Evolutionary conservation across 495 filamentous ascomycete genomes (phyloP).

Genomic region (Penicillium malachiteum): DNA sequence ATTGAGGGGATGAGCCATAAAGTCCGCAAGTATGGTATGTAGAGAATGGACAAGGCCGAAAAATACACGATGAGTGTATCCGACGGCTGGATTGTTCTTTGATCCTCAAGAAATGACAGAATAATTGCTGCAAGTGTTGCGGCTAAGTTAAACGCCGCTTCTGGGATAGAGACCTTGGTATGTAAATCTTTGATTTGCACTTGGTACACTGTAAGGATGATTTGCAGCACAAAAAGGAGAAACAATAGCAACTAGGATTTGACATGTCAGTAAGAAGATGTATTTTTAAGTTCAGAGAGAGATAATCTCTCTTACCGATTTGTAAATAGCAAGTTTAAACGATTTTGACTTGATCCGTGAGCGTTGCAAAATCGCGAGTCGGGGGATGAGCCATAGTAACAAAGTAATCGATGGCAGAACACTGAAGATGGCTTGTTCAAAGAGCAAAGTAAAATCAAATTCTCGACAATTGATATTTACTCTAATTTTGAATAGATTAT

Average conservation of each 20-base stretch:
- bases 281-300: neutral
- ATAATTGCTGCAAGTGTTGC: constrained; percentile 10
- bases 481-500: constrained; percentile 9
- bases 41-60: constrained; percentile 14
- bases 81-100: constrained; percentile 32
- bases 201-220: constrained; percentile 22
- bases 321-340: constrained; percentile 24
- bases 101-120: constrained; percentile 34
- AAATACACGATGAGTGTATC: constrained; percentile 35
- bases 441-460: constrained; percentile 25
- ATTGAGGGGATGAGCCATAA: constrained; percentile 21
- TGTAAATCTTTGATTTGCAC: constrained; percentile 11
- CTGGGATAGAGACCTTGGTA: constrained; percentile 15
- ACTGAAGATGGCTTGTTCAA: constrained; percentile 20
- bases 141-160: constrained; percentile 17
- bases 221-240: constrained; percentile 22
- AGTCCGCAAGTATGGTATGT: constrained; percentile 28
- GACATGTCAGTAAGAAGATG: neutral
- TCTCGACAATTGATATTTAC: constrained; percentile 6
- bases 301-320: constrained; percentile 23
- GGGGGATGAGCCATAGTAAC: constrained; percentile 21
- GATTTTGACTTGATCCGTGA: constrained; percentile 28
- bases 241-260: neutral
- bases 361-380: constrained; percentile 22
- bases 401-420: constrained; percentile 24